Evolutionary conservation across 192 early-diverging fungal genomes (phyloP), one percentile per base, ranked within the genome.

Genomic region (Coemansia sp.): DNA sequence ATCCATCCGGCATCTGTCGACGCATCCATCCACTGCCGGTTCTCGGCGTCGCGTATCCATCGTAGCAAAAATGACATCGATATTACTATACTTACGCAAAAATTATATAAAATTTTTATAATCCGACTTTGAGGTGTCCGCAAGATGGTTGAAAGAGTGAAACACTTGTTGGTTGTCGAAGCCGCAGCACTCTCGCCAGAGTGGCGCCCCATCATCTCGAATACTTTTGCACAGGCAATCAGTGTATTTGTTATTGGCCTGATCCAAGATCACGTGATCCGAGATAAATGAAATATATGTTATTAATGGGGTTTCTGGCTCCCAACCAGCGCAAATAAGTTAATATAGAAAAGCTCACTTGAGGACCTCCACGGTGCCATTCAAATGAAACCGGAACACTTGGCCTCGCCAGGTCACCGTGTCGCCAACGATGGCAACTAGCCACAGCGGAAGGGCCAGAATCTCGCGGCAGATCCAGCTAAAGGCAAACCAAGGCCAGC

Each of bases 321-420:
- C 47, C 8, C 20, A 63, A 39, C 20, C 15, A 40, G 20, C 20
- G 34, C 24, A 44, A 62, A 55, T 31, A 53, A 63, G 8, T 24
- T 39, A 36, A 47, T 63, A 55, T 38, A 24, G 27, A 31, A 29
- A 13, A 5, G 38, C 33, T 29, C 49, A 73, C 50, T 62, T 68
- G 34, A 70, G 36, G 9, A 74, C 69, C n/a, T 74, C 40, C 12
- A 90, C 92, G 8, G 92, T 92, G 18, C 92, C 92, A 55, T 88
- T 86, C 22, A 86, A 63, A 29, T 83, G 69, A 50, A 94, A 75
- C 47, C 77, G 62, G 62, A 89, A 95, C n/a, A 73, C 73, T 44
- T 86, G 88, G 29, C 94, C 95, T 16, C 97, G 89, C 97, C 97
- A 98, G 34, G 90, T 88, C 8, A 98, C 93, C 7, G 87, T 89